phyloP scores from a whole-genome alignment of 164 flowering plant species.

The Vitis cinerea region DNA sequence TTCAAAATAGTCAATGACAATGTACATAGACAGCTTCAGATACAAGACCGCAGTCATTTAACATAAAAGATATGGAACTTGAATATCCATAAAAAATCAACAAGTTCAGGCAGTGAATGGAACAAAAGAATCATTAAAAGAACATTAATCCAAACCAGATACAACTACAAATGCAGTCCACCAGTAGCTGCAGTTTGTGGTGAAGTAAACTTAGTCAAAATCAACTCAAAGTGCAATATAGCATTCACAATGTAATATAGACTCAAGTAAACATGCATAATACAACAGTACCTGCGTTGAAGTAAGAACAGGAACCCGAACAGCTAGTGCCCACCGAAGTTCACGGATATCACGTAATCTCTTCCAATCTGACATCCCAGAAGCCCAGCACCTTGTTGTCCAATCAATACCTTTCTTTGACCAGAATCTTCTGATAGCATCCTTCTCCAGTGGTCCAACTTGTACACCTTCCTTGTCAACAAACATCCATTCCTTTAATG shows the following conservation, averaged over 20 bases:
- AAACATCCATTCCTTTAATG: conserved; percentile 92
- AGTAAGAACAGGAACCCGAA: conserved; percentile 90
- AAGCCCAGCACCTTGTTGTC: conserved; percentile 90
- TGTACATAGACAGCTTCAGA: background rate
- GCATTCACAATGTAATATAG: background rate
- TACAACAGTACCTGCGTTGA: conserved; percentile 65
- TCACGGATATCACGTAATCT: conserved; percentile 95
- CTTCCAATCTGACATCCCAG: conserved; percentile 98
- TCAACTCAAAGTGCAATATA: background rate
- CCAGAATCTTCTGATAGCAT: conserved; percentile 95
- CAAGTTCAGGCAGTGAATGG: background rate
- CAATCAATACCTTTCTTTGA: conserved; percentile 87
- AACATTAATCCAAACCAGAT: background rate
- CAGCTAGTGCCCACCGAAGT: conserved; percentile 90
- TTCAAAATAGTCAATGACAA: background rate
- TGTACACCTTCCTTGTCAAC: conserved; percentile 78
- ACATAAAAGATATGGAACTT: background rate
- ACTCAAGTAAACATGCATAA: background rate
- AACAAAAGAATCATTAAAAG: background rate
- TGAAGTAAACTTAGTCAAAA: background rate
- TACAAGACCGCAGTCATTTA: background rate
- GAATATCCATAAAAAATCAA: background rate
- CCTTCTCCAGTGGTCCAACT: conserved; percentile 96
- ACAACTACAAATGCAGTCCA: background rate
- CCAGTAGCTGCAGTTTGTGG: background rate